Base-by-base conservation (phyloP, 352 stramenopile genomes). In the Labyrinthula sp. region DNA sequence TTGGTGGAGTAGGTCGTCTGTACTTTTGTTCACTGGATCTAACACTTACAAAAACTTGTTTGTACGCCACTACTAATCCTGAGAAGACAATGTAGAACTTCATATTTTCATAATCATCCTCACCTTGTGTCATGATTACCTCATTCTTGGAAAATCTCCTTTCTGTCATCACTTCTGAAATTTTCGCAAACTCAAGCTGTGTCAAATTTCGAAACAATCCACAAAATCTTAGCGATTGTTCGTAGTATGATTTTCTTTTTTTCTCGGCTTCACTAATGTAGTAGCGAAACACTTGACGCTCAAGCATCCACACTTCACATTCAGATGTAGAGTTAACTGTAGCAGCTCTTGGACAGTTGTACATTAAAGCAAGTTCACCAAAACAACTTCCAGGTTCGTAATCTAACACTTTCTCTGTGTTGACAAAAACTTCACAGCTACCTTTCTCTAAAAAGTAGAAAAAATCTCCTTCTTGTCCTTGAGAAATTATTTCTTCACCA, bases 281-380 rank as follows among this genome's bases (percentile, higher is more conserved):
- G 34, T 50, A 21, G 4, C 24, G 30, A 18, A 80, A 81, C 7
- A 65, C 65, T 40, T 70, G 60, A 30, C 82, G 75, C 50, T 94
- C 81, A 20, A 95, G 64, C 5, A 75, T 80, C 78, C 78, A 95
- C 15, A 94, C 66, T 36, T 82, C 89, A 28, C 72, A 82, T 48
- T 79, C 61, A 45, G 77, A 68, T 9, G 75, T 55, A 1, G 71
- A 75, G 18, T 63, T 69, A n/a, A 92, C 81, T 0, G 82, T 92
- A 1, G 84, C 84, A 1, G 78, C 78, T 12, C 86, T 65, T 25
- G 84, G 80, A 45, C 74, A 89, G 52, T 92, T 89, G 65, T 95
- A 95, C 49, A 95, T 66, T 37, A 95, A 60, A n/a, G 86, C 83
- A 6, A 91, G 75, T 67, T 95, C 86, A 7, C 85, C 86, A 58